phyloP scores from a whole-genome alignment of 306 rosid genomes.

The Quercus variabilis region DNA sequence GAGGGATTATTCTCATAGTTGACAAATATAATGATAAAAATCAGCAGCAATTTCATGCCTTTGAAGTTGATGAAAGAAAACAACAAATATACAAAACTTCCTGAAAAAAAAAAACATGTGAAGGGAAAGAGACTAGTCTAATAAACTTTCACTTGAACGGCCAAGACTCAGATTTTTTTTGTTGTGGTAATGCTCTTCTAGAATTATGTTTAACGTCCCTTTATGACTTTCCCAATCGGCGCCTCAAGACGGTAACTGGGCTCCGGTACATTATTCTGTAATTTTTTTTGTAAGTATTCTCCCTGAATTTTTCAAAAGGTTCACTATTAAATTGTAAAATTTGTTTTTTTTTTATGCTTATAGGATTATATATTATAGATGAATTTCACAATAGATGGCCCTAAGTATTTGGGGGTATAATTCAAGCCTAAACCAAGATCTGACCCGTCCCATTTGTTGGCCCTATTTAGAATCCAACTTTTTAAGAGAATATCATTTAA shows the following conservation, averaged over 20 bases:
- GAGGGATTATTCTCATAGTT: neutral
- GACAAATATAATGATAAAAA: neutral
- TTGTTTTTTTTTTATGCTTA: neutral
- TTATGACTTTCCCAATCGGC: too few species aligned
- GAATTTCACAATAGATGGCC: neutral
- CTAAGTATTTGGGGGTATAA: neutral
- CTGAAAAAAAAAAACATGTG: neutral
- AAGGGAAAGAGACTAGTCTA: neutral
- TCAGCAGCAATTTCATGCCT: neutral
- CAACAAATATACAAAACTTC: neutral
- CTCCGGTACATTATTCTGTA: too few species aligned
- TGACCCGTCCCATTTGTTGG: neutral
- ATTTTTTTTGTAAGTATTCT: neutral
- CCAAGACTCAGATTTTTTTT: too few species aligned
- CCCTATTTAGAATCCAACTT: too few species aligned
- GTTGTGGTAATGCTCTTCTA: too few species aligned
- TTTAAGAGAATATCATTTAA: too few species aligned
- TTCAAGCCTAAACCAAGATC: neutral
- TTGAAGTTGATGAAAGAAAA: neutral
- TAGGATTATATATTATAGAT: neutral
- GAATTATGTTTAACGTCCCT: too few species aligned
- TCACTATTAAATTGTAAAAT: neutral
- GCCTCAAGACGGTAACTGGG: too few species aligned
- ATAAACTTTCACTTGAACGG: too few species aligned
- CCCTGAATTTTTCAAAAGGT: neutral